phyloP scores from a whole-genome alignment of 768 basidiomycete species.

The Mycena polygramma region DNA sequence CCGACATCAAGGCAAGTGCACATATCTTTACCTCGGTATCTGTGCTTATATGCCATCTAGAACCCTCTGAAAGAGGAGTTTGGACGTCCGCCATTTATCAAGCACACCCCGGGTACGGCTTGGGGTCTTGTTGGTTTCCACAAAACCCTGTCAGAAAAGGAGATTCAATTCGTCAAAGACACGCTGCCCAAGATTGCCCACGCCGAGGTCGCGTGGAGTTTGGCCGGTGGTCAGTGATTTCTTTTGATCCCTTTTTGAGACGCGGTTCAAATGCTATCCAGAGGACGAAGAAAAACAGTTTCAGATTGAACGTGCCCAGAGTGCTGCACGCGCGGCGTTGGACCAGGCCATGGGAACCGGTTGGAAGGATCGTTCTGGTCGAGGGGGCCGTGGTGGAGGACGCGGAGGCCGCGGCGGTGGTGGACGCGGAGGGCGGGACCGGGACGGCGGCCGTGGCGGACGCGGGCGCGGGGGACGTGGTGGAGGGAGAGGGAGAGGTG shows the following conservation, averaged over 20 bases:
- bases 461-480: constrained; percentile 51
- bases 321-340: constrained; percentile 69
- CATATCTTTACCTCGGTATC: neutral
- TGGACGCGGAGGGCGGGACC: constrained; percentile 54
- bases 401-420: constrained; percentile 64
- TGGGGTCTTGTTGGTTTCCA: constrained; percentile 71
- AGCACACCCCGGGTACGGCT: constrained; percentile 60
- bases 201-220: constrained; percentile 73
- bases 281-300: constrained; percentile 82
- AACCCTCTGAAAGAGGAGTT: constrained; percentile 64
- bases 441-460: constrained; percentile 51
- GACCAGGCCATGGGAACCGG: constrained; percentile 47
- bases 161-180: constrained; percentile 77
- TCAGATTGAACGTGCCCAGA: constrained; percentile 80
- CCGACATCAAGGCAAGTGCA: constrained; percentile 61
- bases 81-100: constrained; percentile 65
- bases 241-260: constrained; percentile 13
- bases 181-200: constrained; percentile 74
- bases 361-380: constrained; percentile 38
- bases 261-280: constrained; percentile 40
- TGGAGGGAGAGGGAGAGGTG: constrained; percentile 47
- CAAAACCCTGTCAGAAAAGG: constrained; percentile 78
- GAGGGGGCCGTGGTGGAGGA: constrained; percentile 56
- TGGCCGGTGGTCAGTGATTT: constrained; percentile 66
- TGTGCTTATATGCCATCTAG: constrained; percentile 40